Evolutionary conservation across 1,284 basidiomycete genomes (phyloP), one percentile per base, ranked within the genome.

Genomic region (Leccinum pachyderme): DNA sequence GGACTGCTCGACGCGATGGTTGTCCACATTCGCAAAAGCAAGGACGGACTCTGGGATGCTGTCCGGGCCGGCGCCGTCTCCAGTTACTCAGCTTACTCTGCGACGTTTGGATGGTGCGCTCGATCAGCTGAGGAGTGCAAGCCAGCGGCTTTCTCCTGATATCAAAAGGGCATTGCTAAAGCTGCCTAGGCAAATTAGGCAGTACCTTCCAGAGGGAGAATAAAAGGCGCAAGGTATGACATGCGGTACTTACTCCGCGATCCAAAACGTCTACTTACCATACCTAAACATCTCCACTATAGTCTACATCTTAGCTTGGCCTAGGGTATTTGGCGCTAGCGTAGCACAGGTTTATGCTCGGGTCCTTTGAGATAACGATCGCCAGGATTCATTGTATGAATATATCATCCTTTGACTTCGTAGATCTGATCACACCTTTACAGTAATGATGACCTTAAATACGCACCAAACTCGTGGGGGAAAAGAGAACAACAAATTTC

Each of bases 161-260:
- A 54, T 54, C n/a, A 54, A 54, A 41, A 44, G 41, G 18, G 53
- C 51, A 5, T 22, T 54, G 15, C 31, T 4, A 9, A 54, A 31
- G 41, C 53, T 54, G 7, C 45, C 39, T 11, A n/a, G 27, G 81
- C 82, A 1, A 71, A 73, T 3, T 69, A 75, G 45, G 79, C 78
- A 4, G 60, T 71, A 13, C 11, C 13, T 22, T 25, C 32, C 29
- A 24, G 31, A 33, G 22, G 15, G 27, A n/a, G 15, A 18, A 33
- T 29, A n/a, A 25, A 29, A 6, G 6, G 8, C 7, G 39, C 39
- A 41, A 41, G 11, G 18, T 11, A 4, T 41, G 22, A 41, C 37
- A 41, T 12, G 18, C 11, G 9, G 24, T 24, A 7, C 25, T 28
- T 24, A 7, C 25, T 28, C n/a, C 27, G n/a, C 11, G 18, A 18